Evolutionary conservation across 2,329 filamentous ascomycete genomes (phyloP), one percentile per base, ranked within the genome.

Genomic region (Dichotomopilus funicola): DNA sequence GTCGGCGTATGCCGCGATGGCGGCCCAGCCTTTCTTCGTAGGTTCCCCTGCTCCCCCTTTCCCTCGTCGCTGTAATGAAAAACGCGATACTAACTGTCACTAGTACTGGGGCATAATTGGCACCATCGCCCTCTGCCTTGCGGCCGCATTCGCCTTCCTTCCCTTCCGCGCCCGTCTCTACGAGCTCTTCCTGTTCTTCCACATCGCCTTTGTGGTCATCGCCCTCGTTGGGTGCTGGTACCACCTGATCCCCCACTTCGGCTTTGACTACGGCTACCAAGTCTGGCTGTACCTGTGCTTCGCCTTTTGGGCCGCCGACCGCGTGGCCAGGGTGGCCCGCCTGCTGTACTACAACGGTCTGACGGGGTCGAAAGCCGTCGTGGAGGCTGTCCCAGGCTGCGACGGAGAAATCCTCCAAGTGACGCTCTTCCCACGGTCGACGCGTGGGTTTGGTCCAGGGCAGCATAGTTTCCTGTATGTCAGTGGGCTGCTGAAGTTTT

Each of bases 231-330:
- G 51, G 8, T 53, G 51, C 44, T 40, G 35, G 51, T 37, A 40
- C 13, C 51, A 53, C 31, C 27, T 53, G 9, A 33, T 40, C 31
- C 35, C 35, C 27, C 51, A 37, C 33, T 53, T 34, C 44, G 44
- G 35, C 5, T 53, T 37, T 9, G 34, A 48, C 7, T 53, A 37
- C 34, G 51, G 51, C 9, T 53, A 53, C 36, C 51, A 53, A 13
- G 35, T 37, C 44, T 53, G 51, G 51, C 34, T 53, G 5, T 53
- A 37, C 34, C 35, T 53, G n/a, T 42, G 37, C n/a, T 48, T 53
- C 10, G 51, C 44, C 37, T 53, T 53, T 34, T 53, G 51, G 51
- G 4, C 35, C 8, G 19, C 35, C 19, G 51, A 53, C 45, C 51
- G 51, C 3, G 6, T 48, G 12, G 51, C 51, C 4, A 35, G 37